phyloP scores from a whole-genome alignment of 2,329 filamentous ascomycete species.

The Cytospora mali region DNA sequence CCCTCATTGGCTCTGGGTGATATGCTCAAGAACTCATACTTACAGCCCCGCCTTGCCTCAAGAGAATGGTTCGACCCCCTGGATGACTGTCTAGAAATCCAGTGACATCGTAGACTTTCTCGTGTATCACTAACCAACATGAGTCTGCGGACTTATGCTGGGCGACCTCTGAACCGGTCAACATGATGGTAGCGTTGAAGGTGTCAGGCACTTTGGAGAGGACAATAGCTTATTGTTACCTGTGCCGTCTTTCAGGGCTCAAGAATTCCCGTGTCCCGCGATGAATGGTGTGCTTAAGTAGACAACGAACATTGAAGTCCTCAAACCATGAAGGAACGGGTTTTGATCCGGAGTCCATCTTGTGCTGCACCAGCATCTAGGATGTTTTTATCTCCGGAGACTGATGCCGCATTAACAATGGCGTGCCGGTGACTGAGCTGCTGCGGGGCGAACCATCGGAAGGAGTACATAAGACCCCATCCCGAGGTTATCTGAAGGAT shows the following conservation, averaged over 20 bases:
- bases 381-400: neutral
- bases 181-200: conserved; percentile 7
- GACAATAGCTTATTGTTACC: neutral
- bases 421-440: neutral
- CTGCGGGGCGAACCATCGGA: neutral
- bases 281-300: neutral
- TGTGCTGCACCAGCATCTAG: neutral
- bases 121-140: conserved; percentile 43
- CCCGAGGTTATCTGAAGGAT: neutral
- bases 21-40: conserved; percentile 13
- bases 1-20: neutral
- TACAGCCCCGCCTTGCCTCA: conserved; percentile 37
- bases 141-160: conserved; percentile 39
- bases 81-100: conserved; percentile 39
- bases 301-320: neutral
- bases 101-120: conserved; percentile 42
- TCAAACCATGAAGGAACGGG: no score
- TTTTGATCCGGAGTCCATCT: no score
- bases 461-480: neutral
- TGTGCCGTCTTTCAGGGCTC: neutral
- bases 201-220: neutral
- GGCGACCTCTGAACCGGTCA: conserved; percentile 39
- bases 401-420: neutral
- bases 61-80: conserved; percentile 36
- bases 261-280: no score